phyloP scores from a whole-genome alignment of 2,329 filamentous ascomycete genomes.

The Bertia moriformis region DNA sequence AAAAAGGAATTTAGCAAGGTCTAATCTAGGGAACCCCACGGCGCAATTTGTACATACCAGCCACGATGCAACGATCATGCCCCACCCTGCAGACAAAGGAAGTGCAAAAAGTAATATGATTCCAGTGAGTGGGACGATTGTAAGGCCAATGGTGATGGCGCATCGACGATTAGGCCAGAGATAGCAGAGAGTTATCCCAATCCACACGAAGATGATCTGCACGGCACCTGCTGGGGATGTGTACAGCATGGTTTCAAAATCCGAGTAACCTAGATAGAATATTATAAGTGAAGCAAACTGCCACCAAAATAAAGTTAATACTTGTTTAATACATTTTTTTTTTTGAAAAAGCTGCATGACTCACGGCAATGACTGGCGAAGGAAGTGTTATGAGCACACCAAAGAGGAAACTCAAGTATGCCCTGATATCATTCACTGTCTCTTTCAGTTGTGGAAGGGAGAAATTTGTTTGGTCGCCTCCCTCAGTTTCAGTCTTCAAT shows the following conservation, averaged over 20 bases:
- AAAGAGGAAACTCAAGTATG: slow-evolving; percentile 28
- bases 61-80: slow-evolving; percentile 30
- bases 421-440: slow-evolving; percentile 23
- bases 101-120: slow-evolving; percentile 26
- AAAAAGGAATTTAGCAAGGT: too few species aligned
- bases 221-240: slow-evolving; percentile 30
- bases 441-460: slow-evolving; percentile 25
- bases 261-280: slow-evolving; percentile 25
- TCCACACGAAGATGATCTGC: slow-evolving; percentile 27
- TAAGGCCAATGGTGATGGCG: slow-evolving; percentile 20
- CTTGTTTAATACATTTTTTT: too few species aligned
- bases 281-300: slow-evolving; percentile 35
- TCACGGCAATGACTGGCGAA: slow-evolving; percentile 26
- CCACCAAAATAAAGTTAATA: too few species aligned
- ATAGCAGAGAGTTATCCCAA: slow-evolving; percentile 21
- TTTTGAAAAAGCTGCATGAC: too few species aligned
- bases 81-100: slow-evolving; percentile 23
- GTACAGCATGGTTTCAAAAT: slow-evolving; percentile 28
- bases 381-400: slow-evolving; percentile 29
- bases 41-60: too few species aligned
- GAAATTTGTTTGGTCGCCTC: slow-evolving; percentile 23
- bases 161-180: slow-evolving; percentile 22
- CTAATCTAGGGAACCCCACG: too few species aligned
- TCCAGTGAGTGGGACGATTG: slow-evolving; percentile 25
- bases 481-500: slow-evolving; percentile 16